phyloP scores from a whole-genome alignment of 306 rosid genomes.

The Quercus rubra region DNA sequence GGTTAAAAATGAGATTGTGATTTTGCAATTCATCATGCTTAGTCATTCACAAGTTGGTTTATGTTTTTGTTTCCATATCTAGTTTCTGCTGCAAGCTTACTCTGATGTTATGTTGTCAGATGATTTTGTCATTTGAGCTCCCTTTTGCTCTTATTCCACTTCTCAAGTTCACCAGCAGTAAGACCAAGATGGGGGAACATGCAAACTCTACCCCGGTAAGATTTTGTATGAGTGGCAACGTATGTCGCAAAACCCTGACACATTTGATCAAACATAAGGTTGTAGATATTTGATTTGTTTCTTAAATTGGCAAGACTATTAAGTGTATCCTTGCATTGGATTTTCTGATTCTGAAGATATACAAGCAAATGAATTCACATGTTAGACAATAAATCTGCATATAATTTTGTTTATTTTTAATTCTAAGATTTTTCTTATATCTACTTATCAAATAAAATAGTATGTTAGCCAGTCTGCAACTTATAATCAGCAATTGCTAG shows the following conservation, averaged over 20 bases:
- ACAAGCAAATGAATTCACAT: background rate
- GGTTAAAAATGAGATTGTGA: background rate
- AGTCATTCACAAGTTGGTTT: no score
- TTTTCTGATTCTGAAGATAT: background rate
- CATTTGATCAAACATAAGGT: background rate
- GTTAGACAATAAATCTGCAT: background rate
- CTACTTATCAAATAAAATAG: no score
- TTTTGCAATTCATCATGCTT: background rate
- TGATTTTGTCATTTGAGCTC: conserved; percentile 95
- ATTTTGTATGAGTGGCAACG: conserved; percentile 1
- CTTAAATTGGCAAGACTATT: background rate
- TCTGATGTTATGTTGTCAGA: conserved; percentile 44
- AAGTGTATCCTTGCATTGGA: background rate
- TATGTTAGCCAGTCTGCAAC: background rate
- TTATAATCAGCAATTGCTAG: background rate
- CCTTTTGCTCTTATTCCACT: conserved; percentile 95
- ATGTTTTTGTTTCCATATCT: background rate
- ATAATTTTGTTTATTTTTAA: background rate
- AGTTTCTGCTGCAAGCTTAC: conserved; percentile 12
- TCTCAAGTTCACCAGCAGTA: conserved; percentile 86
- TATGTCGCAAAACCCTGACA: background rate
- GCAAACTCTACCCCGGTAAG: conserved; percentile 73
- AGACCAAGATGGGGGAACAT: conserved; percentile 80
- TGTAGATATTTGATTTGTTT: background rate
- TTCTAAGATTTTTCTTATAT: no score